Percentiles rank a stretch among this genome's conserved stretches.
phyloP scores from a whole-genome alignment of 2,329 filamentous ascomycete genomes.

The Emmonsiellopsis sp. region DNA sequence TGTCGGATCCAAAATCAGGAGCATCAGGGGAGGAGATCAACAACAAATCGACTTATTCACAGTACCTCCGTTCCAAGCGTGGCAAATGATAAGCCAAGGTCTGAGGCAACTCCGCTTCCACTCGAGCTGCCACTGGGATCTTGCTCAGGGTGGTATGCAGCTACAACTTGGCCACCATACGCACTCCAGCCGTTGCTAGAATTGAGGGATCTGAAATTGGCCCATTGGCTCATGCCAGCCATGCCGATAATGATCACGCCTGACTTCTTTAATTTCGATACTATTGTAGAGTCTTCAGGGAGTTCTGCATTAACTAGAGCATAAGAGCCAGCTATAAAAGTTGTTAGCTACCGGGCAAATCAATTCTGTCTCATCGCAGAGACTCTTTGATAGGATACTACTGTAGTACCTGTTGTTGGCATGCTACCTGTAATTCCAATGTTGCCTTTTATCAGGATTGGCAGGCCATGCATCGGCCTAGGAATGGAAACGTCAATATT shows the following conservation, averaged over 20 bases:
- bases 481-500: background rate
- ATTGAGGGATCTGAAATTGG: conserved; percentile 50
- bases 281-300: conserved; percentile 49
- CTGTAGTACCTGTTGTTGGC: conserved; percentile 48
- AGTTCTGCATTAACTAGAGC: conserved; percentile 51
- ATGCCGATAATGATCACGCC: conserved; percentile 60
- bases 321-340: conserved; percentile 47
- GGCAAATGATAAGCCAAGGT: conserved; percentile 50
- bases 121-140: conserved; percentile 54
- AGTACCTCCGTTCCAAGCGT: conserved; percentile 49
- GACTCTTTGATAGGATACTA: no score
- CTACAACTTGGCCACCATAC: conserved; percentile 52
- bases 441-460: conserved; percentile 58
- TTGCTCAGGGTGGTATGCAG: conserved; percentile 51
- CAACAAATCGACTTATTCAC: background rate
- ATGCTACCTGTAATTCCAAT: conserved; percentile 54
- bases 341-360: background rate
- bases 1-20: background rate
- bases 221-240: conserved; percentile 56
- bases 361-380: no score
- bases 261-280: conserved; percentile 48
- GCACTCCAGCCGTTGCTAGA: conserved; percentile 54
- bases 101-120: conserved; percentile 52
- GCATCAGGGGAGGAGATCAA: background rate
- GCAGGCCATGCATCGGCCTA: conserved; percentile 53